Conservation (phyloP, 1,284 basidiomycete species). For the Cerioporus squamosus region DNA sequence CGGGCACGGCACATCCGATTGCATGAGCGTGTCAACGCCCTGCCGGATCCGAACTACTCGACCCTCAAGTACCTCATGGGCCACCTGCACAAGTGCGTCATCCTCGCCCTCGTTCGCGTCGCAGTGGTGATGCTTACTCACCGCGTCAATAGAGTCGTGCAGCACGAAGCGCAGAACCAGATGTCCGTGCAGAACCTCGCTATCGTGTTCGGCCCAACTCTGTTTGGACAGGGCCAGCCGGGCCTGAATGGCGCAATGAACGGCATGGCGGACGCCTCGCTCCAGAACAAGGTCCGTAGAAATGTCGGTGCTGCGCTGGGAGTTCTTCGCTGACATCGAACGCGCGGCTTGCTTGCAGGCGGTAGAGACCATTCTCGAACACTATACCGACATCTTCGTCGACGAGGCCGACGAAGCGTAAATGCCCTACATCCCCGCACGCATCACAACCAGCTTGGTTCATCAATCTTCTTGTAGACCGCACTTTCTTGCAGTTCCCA, state of each 20-base stretch:
- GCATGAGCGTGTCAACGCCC: conserved; percentile 96
- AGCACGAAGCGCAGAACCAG: conserved; percentile 80
- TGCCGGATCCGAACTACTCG: conserved; percentile 98
- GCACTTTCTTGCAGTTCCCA: neutral
- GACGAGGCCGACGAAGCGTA: conserved; percentile 55
- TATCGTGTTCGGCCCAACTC: conserved; percentile 97
- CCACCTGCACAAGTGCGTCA: conserved; percentile 82
- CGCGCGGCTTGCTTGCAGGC: conserved; percentile 49
- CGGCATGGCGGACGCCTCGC: conserved; percentile 62
- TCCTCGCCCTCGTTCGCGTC: no score
- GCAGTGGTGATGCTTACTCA: neutral
- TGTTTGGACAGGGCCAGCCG: conserved; percentile 67
- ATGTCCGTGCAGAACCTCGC: conserved; percentile 95
- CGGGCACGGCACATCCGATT: conserved; percentile 92
- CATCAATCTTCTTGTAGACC: neutral
- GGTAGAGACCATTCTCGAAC: conserved; percentile 85
- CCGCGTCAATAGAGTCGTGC: conserved; percentile 63
- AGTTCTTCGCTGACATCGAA: conserved; percentile 1
- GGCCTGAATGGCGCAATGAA: conserved; percentile 36
- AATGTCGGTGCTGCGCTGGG: conserved; percentile 4
- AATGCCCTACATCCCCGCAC: neutral
- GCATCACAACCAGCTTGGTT: neutral
- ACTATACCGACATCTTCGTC: conserved; percentile 87
- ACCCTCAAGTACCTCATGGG: conserved; percentile 96
- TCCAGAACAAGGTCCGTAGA: conserved; percentile 63